A percentile compares a stretch with the other conserved stretches of the same genome.
These are phyloP conservation scores for Bipolaris oryzae DNA, from an alignment of 2,329 filamentous ascomycete species.

Conservation along the genomic window DNA sequence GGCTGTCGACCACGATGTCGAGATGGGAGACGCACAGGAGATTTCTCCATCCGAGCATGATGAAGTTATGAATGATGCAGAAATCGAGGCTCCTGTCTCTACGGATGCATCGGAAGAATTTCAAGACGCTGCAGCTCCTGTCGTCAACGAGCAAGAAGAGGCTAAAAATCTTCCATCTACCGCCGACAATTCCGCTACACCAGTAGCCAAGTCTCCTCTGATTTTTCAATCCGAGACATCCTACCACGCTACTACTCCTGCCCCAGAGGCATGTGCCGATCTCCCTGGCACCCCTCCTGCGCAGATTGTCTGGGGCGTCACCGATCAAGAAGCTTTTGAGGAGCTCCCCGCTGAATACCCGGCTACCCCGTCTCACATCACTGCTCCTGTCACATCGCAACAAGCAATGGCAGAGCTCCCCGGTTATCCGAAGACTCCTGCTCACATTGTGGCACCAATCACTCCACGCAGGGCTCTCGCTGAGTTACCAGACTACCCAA, in stretches of 20 bases:
- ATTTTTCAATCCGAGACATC: conserved; percentile 1
- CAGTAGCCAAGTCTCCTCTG: conserved; percentile 3
- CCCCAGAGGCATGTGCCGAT: conserved; percentile 3
- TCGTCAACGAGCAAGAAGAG: not conserved
- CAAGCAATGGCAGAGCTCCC: conserved; percentile 27
- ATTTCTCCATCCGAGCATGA: not conserved
- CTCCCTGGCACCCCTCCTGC: conserved; percentile 12
- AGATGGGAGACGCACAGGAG: conserved; percentile 8
- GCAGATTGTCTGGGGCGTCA: conserved; percentile 18
- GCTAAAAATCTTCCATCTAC: not conserved
- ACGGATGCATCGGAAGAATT: not conserved
- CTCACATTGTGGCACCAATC: conserved; percentile 28
- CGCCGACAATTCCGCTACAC: conserved; percentile 1
- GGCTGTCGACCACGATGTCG: conserved; percentile 1
- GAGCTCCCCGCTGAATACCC: conserved; percentile 19
- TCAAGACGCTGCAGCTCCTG: not conserved
- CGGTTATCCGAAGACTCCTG: conserved; percentile 31
- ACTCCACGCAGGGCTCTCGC: conserved; percentile 28
- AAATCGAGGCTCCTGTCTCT: not conserved
- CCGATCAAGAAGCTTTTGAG: conserved; percentile 24
- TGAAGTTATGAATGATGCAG: not conserved
- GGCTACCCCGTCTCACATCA: conserved; percentile 18
- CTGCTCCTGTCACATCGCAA: conserved; percentile 11
- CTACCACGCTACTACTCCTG: conserved; percentile 4
- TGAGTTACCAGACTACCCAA: conserved; percentile 32